Conservation (phyloP, 2,329 filamentous ascomycete genomes). For the Zymoseptoria crescenta region DNA sequence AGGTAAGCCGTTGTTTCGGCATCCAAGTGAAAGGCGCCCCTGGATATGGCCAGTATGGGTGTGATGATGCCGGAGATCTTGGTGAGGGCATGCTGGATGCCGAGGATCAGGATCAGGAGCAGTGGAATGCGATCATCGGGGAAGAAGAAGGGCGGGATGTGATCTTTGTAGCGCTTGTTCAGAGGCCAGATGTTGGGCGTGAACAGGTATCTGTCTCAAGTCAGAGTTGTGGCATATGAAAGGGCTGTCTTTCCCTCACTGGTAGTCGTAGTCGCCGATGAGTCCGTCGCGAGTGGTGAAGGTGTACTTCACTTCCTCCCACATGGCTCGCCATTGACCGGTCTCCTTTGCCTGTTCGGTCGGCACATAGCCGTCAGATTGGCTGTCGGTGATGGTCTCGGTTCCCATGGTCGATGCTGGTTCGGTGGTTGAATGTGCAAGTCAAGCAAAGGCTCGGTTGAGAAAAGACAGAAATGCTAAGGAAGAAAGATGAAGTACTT, state of each 20-base stretch:
- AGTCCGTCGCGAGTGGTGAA: conserved; percentile 15
- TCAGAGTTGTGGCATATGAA: neutral
- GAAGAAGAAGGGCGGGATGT: conserved; percentile 16
- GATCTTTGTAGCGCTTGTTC: conserved; percentile 12
- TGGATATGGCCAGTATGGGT: conserved; percentile 11
- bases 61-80: conserved; percentile 18
- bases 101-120: conserved; percentile 16
- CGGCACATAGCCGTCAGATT: conserved; percentile 1
- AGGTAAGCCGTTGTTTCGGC: conserved; percentile 11
- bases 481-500: neutral
- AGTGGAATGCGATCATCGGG: conserved; percentile 16
- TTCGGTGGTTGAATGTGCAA: neutral
- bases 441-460: neutral
- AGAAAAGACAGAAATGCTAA: neutral
- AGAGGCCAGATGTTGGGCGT: conserved; percentile 16
- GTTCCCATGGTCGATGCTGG: neutral
- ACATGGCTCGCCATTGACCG: conserved; percentile 2
- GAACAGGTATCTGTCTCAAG: conserved; percentile 11
- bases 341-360: neutral
- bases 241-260: neutral
- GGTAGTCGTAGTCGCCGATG: conserved; percentile 16
- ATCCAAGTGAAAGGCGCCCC: conserved; percentile 14
- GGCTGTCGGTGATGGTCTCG: neutral
- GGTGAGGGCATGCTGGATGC: conserved; percentile 14
- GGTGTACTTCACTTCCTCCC: conserved; percentile 11